These are phyloP conservation scores for Euryodendron excelsum DNA, from an alignment of 148 eudicot genomes.

Conservation along the genomic window DNA sequence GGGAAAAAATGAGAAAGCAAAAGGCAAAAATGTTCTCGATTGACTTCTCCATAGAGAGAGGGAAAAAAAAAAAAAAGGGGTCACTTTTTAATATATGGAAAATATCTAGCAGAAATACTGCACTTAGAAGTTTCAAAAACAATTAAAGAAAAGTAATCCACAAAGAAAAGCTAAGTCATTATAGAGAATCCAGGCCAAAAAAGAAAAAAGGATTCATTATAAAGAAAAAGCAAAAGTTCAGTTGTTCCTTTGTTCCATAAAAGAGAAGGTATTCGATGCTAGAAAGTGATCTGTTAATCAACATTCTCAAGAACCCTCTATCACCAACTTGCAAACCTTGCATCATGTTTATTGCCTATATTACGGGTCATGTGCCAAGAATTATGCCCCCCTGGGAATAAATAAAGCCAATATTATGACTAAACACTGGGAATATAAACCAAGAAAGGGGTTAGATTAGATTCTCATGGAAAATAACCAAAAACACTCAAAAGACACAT, in stretches of 20 bases:
- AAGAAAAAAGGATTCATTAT: constrained; percentile 2
- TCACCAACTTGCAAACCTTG: constrained; percentile 8
- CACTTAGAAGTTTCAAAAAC: constrained; percentile 22
- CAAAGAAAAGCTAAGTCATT: constrained; percentile 19
- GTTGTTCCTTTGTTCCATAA: constrained; percentile 14
- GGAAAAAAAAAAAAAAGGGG: constrained; percentile 6
- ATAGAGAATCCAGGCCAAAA: constrained; percentile 20
- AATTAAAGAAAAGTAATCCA: constrained; percentile 11
- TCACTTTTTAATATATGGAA: constrained; percentile 10
- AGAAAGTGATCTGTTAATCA: constrained; percentile 12
- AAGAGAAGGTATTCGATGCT: constrained; percentile 23
- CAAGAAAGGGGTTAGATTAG: not conserved
- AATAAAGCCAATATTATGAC: not conserved
- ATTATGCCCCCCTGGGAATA: not conserved
- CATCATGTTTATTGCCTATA: constrained; percentile 12
- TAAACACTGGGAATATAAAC: not conserved
- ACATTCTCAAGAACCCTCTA: constrained; percentile 11
- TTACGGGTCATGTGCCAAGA: not conserved
- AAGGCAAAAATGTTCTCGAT: not conserved
- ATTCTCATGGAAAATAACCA: not conserved
- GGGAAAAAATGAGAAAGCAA: not conserved
- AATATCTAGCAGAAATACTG: constrained; percentile 6
- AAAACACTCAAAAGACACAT: not conserved
- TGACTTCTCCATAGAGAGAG: not conserved
- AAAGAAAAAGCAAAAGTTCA: constrained; percentile 35